Evolutionary conservation across 2,329 filamentous ascomycete genomes (phyloP), one percentile per base, ranked within the genome.

Genomic region (Pseudogymnoascus sp.): DNA sequence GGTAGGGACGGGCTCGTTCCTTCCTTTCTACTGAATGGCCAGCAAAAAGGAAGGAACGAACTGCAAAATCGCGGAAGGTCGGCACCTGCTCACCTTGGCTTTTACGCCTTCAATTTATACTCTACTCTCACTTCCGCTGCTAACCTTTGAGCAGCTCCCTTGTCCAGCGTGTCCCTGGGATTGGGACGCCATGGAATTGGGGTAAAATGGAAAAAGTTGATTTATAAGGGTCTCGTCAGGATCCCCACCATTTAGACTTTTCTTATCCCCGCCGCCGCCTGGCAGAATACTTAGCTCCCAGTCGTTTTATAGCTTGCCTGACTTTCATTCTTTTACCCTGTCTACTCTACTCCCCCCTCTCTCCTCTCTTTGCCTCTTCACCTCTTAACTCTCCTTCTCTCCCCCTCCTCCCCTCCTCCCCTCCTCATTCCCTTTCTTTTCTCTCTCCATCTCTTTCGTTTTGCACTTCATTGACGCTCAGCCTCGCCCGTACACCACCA

Each of bases 191-290:
- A 33, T 55, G n/a, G 9, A 33, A 55, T 17, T 55, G 27, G 44
- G 44, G 27, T 55, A 55, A 55, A 12, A 55, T 33, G 21, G 27
- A 51, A 55, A 51, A 51, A 31, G 29, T 31, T 55, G 44, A 55
- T 55, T 55, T 55, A 55, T 55, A 55, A 55, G 44, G 44, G 4
- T 9, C 44, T 17, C 9, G 27, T 55, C 44, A 55, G 44, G 44
- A 55, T 55, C 44, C 29, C 44, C 44, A 55, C 44, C 44, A 55
- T 55, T 55, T 55, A 55, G 27, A 51, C 44, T 51, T 51, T 51
- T 51, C 44, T 51, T 51, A 31, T 51, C 44, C 44, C 44, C 44
- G 44, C 7, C 44, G 44, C 17, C 44, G 44, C 44, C 44, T 51
- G 44, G 44, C 27, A 51, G 44, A 51, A 55, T 33, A 31, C 27